Evolutionary conservation across 129 eudicot genomes (phyloP).

Genomic region (Artemisia annua): DNA sequence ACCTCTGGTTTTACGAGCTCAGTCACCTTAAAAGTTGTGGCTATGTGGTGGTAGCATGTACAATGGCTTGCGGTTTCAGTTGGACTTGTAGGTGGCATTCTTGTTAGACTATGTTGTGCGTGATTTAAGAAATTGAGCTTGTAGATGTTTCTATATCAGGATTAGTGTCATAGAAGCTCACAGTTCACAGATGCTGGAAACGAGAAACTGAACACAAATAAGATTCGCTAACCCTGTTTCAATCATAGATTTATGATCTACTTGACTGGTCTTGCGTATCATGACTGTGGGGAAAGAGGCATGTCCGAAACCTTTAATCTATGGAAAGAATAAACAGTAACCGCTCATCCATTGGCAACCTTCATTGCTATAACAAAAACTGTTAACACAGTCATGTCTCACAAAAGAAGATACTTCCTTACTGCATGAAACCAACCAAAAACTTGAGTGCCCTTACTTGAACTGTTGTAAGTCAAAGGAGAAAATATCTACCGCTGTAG

Average conservation of each 20-base stretch:
- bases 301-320: neutral
- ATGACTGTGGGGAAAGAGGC: neutral
- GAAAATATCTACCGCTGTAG: neutral
- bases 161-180: neutral
- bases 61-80: neutral
- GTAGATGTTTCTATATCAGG: neutral
- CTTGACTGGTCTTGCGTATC: neutral
- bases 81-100: neutral
- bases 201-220: neutral
- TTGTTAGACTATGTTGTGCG: neutral
- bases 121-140: neutral
- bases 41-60: neutral
- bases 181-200: neutral
- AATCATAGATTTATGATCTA: neutral
- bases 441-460: too few species aligned
- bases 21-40: neutral
- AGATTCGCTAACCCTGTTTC: neutral
- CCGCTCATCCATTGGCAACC: too few species aligned
- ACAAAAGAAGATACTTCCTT: too few species aligned
- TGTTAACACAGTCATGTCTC: too few species aligned
- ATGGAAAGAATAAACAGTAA: neutral
- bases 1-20: neutral
- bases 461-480: neutral
- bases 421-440: too few species aligned
- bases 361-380: too few species aligned